phyloP scores from a whole-genome alignment of 768 basidiomycete genomes.

The Trametes maxima region DNA sequence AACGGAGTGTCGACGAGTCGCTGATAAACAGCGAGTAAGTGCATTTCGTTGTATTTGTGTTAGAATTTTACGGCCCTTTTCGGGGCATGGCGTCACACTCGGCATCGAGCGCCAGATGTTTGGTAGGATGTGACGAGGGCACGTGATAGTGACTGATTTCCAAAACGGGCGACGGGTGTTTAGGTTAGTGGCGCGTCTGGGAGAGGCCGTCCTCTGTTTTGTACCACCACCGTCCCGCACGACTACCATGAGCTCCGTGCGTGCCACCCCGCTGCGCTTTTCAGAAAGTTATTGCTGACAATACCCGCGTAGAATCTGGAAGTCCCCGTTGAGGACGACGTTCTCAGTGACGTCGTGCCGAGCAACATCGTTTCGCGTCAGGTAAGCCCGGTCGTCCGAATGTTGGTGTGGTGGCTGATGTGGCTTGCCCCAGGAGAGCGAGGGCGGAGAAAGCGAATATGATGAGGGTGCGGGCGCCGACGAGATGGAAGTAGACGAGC shows the following conservation, averaged over 20 bases:
- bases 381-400: constrained; percentile 44
- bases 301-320: constrained; percentile 11
- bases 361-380: constrained; percentile 90
- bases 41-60: too few species aligned
- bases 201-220: constrained; percentile 10
- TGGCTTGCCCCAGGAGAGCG: constrained; percentile 49
- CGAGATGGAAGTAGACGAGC: constrained; percentile 31
- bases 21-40: too few species aligned
- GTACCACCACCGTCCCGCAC: constrained; percentile 17
- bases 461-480: constrained; percentile 52
- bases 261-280: background rate
- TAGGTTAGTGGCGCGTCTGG: constrained; percentile 17
- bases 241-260: constrained; percentile 10
- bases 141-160: constrained; percentile 14
- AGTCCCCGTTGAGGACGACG: constrained; percentile 64
- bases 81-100: background rate
- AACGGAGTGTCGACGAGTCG: too few species aligned
- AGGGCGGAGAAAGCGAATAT: constrained; percentile 75
- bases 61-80: too few species aligned
- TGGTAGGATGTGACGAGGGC: constrained; percentile 12
- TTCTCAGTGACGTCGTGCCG: constrained; percentile 88
- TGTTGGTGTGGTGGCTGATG: background rate
- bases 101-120: background rate
- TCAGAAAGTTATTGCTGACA: background rate
- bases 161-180: constrained; percentile 4